Evolutionary conservation across 2,329 filamentous ascomycete species (phyloP), one percentile per base, ranked within the genome.

Genomic region (Blastomyces percursus): DNA sequence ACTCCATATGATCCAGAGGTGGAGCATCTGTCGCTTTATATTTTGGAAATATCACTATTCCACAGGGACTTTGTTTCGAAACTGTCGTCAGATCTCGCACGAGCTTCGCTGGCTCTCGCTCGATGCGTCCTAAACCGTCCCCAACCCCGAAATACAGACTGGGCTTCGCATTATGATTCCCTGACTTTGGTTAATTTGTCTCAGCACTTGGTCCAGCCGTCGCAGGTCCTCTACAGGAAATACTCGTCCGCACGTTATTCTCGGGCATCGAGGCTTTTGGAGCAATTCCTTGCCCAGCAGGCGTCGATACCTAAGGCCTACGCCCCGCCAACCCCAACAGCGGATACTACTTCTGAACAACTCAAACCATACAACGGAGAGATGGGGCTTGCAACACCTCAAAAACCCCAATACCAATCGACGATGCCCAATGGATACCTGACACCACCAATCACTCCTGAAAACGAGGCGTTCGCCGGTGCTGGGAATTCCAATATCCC

Each of bases 51-150:
- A 70, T 90, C 92, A 55, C 81, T 97, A 51, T 99, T 96, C 78
- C 91, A 97, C 80, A 89, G 93, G 71, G 94, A 97, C 68, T 99
- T 99, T 71, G 92, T 99, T 66, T 94, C 92, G 19, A 91, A 89
- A 62, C 88, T 88, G 71, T 91, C 94, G 24, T 96, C 93, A 0
- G 87, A 92, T 67, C 90, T 99, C 82, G 92, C 94, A 54, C 84
- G 91, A 67, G 88, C 91, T 52, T 91, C 92, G 12, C 81, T 97
- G 62, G 91, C 91, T 61, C 83, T 99, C 50, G 87, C 93, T 48
- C 84, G 92, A 66, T 93, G 90, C 72, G 91, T 99, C 66, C 83
- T 97, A 12, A 86, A 86, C 71, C 87, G 91, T 64, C 84, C 87
- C 50, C 91, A 96, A 74, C 82, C 87, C 66, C 85, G 85, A 66